Conservation (phyloP, 116 monocot genomes). For the Papilionanthe hybrid region DNA sequence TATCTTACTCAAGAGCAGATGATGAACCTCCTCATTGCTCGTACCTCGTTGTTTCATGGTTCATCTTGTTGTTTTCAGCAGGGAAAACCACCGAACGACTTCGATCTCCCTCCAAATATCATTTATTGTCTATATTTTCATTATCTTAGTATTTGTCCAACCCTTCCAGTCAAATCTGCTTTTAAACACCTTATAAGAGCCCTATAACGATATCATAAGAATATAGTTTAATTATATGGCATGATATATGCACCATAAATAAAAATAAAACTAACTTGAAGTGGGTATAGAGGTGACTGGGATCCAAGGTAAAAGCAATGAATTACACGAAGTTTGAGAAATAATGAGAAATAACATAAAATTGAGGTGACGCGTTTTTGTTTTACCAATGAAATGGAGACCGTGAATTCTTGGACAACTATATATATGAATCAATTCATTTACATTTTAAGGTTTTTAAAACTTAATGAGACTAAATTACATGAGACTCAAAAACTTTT, state of each 20-base stretch:
- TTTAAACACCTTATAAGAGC: too few relatives aligned
- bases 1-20: too few relatives aligned
- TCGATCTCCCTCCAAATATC: too few relatives aligned
- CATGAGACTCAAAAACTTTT: background rate
- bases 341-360: background rate
- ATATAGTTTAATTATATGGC: background rate
- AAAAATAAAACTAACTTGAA: background rate
- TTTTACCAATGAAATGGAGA: background rate
- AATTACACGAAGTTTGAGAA: constrained; percentile 1
- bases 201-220: too few relatives aligned
- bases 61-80: too few relatives aligned
- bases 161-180: too few relatives aligned
- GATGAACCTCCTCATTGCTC: too few relatives aligned
- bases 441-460: background rate
- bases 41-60: too few relatives aligned
- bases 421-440: background rate
- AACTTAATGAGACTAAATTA: background rate
- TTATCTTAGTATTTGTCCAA: too few relatives aligned
- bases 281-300: background rate
- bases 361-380: background rate
- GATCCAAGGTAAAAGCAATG: background rate
- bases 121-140: too few relatives aligned
- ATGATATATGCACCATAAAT: background rate
- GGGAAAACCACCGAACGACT: too few relatives aligned
- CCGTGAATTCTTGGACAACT: background rate